Conservation (phyloP, 2,329 filamentous ascomycete genomes). For the Aspergillus sp. region DNA sequence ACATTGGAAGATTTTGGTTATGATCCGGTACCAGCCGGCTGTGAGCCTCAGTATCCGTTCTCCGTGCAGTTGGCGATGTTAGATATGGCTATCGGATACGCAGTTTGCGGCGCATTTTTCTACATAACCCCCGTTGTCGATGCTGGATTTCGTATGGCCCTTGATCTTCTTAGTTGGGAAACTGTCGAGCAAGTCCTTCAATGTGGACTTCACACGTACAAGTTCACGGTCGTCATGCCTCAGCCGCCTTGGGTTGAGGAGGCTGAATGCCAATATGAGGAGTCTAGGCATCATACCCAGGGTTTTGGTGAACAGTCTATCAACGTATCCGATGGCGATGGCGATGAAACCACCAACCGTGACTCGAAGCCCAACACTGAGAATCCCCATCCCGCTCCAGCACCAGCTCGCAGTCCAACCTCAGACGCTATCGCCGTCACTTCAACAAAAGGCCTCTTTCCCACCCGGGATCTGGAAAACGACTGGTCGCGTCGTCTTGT, state of each 20-base stretch:
- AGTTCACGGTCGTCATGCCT: slow-evolving; percentile 22
- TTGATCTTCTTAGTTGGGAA: slow-evolving; percentile 26
- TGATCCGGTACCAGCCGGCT: not conserved
- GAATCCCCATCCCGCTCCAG: not conserved
- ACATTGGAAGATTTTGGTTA: slow-evolving; percentile 19
- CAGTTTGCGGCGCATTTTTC: slow-evolving; percentile 31
- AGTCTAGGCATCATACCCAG: not conserved
- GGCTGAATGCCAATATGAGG: not conserved
- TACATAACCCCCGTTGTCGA: slow-evolving; percentile 22
- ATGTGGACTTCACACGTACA: slow-evolving; percentile 25
- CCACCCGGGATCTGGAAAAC: slow-evolving; percentile 5
- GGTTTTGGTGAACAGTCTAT: too few species aligned
- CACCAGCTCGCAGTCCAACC: not conserved
- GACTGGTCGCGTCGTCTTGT: slow-evolving; percentile 13
- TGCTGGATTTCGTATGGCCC: slow-evolving; percentile 25
- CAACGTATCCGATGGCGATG: not conserved
- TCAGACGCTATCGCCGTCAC: not conserved
- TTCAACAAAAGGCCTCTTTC: not conserved
- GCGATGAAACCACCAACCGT: not conserved
- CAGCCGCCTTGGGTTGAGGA: not conserved
- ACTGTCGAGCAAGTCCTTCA: slow-evolving; percentile 29
- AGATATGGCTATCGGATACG: slow-evolving; percentile 34
- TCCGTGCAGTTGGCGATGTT: slow-evolving; percentile 21
- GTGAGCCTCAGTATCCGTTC: slow-evolving; percentile 7
- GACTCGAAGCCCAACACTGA: not conserved